Percentiles rank a stretch among this genome's conserved stretches.
Conservation (phyloP, 345 rosid genomes). For the Pistacia atlantica region DNA sequence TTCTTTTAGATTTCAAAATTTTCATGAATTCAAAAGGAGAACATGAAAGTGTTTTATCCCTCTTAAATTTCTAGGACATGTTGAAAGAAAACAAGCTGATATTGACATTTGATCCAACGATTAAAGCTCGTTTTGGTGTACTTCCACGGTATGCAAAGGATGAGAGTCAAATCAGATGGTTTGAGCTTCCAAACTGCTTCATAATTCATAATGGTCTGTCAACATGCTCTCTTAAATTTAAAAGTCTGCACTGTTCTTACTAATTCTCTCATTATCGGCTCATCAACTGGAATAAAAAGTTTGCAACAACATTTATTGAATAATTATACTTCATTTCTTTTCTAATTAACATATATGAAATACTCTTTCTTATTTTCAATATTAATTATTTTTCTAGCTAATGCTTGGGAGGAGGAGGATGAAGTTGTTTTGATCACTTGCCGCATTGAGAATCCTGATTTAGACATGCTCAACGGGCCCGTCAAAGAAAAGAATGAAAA, state of each 20-base stretch:
- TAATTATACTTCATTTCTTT: too few relatives aligned
- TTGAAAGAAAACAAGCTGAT: constrained; percentile 78
- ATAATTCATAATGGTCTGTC: constrained; percentile 86
- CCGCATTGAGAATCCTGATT: constrained; percentile 75
- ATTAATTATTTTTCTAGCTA: constrained; percentile 43
- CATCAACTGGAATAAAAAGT: too few relatives aligned
- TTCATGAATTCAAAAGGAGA: background rate
- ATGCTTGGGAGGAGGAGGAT: constrained; percentile 99
- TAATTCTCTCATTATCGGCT: too few relatives aligned
- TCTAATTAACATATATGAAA: too few relatives aligned
- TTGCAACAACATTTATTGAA: too few relatives aligned
- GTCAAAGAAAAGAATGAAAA: constrained; percentile 76
- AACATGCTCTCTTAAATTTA: constrained; percentile 5
- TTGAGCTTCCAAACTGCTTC: constrained; percentile 97
- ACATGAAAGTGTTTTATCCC: background rate
- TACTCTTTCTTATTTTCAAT: too few relatives aligned
- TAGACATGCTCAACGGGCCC: constrained; percentile 73
- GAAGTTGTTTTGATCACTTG: constrained; percentile 89
- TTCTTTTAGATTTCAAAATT: background rate
- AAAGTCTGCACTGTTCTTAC: too few relatives aligned
- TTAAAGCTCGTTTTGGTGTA: constrained; percentile 85
- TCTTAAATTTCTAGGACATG: constrained; percentile 67
- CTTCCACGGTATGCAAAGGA: constrained; percentile 93
- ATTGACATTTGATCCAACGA: constrained; percentile 75
- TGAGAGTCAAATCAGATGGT: constrained; percentile 84